A percentile compares a stretch with the other conserved stretches of the same genome.
phyloP scores from a whole-genome alignment of 1,139 yeast genomes.

The Hansenula sp. region DNA sequence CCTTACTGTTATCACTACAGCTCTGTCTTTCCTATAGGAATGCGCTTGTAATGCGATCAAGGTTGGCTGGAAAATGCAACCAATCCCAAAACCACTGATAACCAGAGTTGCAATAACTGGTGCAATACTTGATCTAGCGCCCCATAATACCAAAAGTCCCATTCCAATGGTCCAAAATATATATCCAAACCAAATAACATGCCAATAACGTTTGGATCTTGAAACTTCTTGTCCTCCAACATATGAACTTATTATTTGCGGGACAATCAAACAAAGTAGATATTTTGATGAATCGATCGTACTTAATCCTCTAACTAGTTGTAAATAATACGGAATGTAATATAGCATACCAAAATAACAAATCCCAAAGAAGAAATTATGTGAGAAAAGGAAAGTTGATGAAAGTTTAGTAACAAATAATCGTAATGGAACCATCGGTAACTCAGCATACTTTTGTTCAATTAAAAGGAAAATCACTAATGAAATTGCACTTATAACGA shows the following conservation, averaged over 20 bases:
- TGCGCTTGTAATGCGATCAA: slow-evolving; percentile 52
- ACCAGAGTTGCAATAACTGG: neutral
- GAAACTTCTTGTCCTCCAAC: slow-evolving; percentile 41
- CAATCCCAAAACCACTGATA: slow-evolving; percentile 42
- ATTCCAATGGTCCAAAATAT: slow-evolving; percentile 37
- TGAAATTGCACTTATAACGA: slow-evolving; percentile 40
- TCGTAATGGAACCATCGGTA: slow-evolving; percentile 51
- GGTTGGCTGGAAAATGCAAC: slow-evolving; percentile 48
- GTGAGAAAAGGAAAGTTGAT: slow-evolving; percentile 36
- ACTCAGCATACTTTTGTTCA: slow-evolving; percentile 43
- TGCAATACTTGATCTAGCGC: neutral
- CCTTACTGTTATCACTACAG: slow-evolving; percentile 48
- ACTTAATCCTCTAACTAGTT: slow-evolving; percentile 39
- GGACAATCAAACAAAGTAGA: slow-evolving; percentile 37
- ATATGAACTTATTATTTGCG: slow-evolving; percentile 37
- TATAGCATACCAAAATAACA: slow-evolving; percentile 41
- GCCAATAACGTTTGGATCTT: slow-evolving; percentile 37
- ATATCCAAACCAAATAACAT: slow-evolving; percentile 40
- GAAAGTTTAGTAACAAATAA: slow-evolving; percentile 32
- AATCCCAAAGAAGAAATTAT: slow-evolving; percentile 46
- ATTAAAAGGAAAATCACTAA: slow-evolving; percentile 37
- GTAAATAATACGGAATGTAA: slow-evolving; percentile 47
- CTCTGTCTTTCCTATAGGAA: slow-evolving; percentile 42
- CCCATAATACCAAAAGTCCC: slow-evolving; percentile 26
- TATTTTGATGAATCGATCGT: slow-evolving; percentile 36